Evolutionary conservation across 2,329 filamentous ascomycete species (phyloP), one percentile per base, ranked within the genome.

Genomic region (Penicillium sp.): DNA sequence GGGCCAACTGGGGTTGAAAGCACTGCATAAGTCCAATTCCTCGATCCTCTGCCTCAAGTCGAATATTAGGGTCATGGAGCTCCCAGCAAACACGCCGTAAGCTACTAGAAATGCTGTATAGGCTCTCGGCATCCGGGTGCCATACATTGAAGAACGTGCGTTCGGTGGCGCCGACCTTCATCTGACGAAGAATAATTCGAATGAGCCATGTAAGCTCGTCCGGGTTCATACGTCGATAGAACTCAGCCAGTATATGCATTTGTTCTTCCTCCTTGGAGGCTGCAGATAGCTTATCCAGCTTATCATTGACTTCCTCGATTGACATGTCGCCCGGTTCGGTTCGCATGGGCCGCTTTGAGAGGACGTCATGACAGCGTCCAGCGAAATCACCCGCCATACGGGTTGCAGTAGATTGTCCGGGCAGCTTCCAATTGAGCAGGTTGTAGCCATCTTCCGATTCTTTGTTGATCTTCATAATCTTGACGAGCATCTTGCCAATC

Each of bases 141-240:
- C 89, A 93, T 25, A 90, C 75, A 65, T 93, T 84, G 53, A 99
- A 83, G 55, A 97, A 84, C 0, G 92, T 97, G 74, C 89, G 91
- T 73, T 97, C 92, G 0, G 91, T 92, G 12, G 92, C 92, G 14
- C 84, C 82, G 49, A 86, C 80, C 67, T 86, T 88, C 85, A 88
- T 88, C 65, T 87, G 89, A 58, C 89, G 89, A 26, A 97, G 79
- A 45, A 99, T 88, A 66, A 99, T 97, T 14, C 93, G 88, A 59
- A 99, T 90, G 53, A 97, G 79, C 94, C 94, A 99, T 77, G 89
- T 88, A 62, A 99, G 77, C 75, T 99, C 94, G 60, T 96, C 89
- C 0, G 94, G 84, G 64, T 95, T 95, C 94, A 97, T 97, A 23
- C 85, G 83, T 44, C 86, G 83, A 73, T 97, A 97, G 69, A 97